phyloP scores from a whole-genome alignment of 2,329 filamentous ascomycete species.

The Ophiocordyceps camponoti-leonardi region DNA sequence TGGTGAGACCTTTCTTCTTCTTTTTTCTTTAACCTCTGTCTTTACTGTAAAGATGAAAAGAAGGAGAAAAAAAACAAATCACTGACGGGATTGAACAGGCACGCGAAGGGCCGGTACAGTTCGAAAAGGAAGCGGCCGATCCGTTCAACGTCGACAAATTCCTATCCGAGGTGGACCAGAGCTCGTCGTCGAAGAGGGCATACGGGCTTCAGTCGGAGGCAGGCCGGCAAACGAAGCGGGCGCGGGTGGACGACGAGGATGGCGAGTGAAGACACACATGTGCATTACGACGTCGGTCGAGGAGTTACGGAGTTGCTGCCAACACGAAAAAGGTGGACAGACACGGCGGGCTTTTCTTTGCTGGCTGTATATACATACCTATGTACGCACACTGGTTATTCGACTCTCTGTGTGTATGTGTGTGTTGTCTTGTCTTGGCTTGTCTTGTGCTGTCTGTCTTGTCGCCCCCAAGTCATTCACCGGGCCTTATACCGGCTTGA shows the following conservation, averaged over 20 bases:
- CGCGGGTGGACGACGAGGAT: conserved; percentile 52
- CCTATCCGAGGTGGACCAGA: conserved; percentile 60
- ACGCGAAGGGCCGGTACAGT: conserved; percentile 84
- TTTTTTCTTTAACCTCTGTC: too few species aligned
- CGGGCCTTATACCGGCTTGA: too few species aligned
- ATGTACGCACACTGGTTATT: too few species aligned
- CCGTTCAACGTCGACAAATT: conserved; percentile 93
- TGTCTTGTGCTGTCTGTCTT: too few species aligned
- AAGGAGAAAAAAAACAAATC: neutral
- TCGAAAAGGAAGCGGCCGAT: conserved; percentile 74
- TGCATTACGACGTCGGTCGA: neutral
- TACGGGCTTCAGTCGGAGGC: conserved; percentile 59
- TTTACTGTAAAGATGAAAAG: neutral
- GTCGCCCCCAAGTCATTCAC: too few species aligned
- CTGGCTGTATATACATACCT: neutral
- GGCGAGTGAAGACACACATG: neutral
- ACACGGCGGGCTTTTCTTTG: too few species aligned
- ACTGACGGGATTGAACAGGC: conserved; percentile 29
- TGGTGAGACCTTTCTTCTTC: conserved; percentile 35
- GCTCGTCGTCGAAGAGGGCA: conserved; percentile 48
- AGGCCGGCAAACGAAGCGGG: conserved; percentile 48
- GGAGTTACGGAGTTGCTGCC: neutral
- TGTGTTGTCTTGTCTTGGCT: too few species aligned
- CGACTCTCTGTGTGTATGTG: too few species aligned
- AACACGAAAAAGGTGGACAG: too few species aligned